Conservation (phyloP, 1,284 basidiomycete genomes). For the Ustilago lituana region DNA sequence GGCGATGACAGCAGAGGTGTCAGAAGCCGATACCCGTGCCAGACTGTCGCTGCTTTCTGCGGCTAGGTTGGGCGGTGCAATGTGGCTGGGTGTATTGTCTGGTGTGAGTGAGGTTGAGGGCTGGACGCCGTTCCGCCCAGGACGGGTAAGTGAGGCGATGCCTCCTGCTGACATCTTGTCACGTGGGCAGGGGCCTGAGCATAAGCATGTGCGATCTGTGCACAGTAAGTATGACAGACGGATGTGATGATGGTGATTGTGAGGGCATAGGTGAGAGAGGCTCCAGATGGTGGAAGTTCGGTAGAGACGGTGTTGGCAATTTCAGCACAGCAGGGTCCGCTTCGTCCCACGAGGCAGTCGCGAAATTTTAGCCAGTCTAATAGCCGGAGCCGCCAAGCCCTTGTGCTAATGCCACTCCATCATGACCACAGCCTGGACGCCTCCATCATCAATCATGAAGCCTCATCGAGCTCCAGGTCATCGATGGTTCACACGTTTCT, state of each 20-base stretch:
- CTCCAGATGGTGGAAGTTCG: not conserved
- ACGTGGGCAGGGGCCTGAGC: not conserved
- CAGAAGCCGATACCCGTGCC: not conserved
- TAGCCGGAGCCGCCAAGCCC: conserved; percentile 18
- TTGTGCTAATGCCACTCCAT: too few species aligned
- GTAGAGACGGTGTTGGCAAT: not conserved
- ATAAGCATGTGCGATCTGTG: too few species aligned
- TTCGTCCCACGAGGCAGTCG: not conserved
- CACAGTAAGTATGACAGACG: not conserved
- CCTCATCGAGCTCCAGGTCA: too few species aligned
- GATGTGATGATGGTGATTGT: conserved; percentile 11
- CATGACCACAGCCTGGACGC: too few species aligned
- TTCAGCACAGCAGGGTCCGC: conserved; percentile 27
- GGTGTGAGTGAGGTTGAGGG: not conserved
- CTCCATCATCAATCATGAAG: too few species aligned
- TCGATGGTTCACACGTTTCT: too few species aligned
- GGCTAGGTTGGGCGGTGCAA: conserved; percentile 1
- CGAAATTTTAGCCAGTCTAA: conserved; percentile 17
- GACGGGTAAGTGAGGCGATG: not conserved
- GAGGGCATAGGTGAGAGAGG: not conserved
- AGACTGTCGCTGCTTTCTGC: not conserved
- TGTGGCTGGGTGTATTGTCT: not conserved
- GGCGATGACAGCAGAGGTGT: not conserved
- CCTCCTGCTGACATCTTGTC: conserved; percentile 14
- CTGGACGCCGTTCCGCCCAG: not conserved